These are phyloP conservation scores for Kurtzmaniella quercitrusa DNA, from an alignment of 1,139 yeast species.

Conservation along the genomic window DNA sequence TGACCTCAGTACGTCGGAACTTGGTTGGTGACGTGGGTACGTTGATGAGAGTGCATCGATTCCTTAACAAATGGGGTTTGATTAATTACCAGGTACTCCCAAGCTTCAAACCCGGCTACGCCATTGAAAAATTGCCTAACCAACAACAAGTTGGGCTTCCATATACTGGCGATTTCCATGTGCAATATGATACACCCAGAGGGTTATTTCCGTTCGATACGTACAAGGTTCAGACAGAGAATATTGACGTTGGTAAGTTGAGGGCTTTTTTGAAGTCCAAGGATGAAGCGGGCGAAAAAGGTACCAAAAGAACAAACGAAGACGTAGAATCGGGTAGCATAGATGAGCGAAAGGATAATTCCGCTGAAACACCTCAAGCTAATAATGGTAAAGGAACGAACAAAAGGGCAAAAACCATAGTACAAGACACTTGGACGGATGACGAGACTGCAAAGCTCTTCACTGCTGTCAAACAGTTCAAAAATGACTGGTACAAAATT, in stretches of 20 bases:
- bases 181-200: constrained; percentile 84
- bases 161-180: constrained; percentile 62
- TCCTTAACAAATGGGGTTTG: constrained; percentile 92
- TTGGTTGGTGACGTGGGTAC: constrained; percentile 96
- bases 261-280: constrained; percentile 40
- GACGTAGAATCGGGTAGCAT: constrained; percentile 2
- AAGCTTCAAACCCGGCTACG: constrained; percentile 58
- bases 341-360: constrained; percentile 5
- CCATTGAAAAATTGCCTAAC: constrained; percentile 54
- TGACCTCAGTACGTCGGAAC: constrained; percentile 92
- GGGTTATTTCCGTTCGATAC: constrained; percentile 93
- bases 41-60: constrained; percentile 82
- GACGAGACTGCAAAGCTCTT: constrained; percentile 57
- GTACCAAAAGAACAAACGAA: background rate
- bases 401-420: constrained; percentile 1
- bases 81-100: constrained; percentile 90
- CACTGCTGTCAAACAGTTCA: constrained; percentile 55
- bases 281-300: constrained; percentile 13
- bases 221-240: constrained; percentile 51
- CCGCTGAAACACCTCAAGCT: constrained; percentile 7
- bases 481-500: constrained; percentile 73
- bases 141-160: constrained; percentile 50
- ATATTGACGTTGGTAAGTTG: constrained; percentile 53
- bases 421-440: constrained; percentile 58
- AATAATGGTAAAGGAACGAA: background rate